Evolutionary conservation across 768 basidiomycete species (phyloP).

Genomic region (Melanogaster broomeanus): DNA sequence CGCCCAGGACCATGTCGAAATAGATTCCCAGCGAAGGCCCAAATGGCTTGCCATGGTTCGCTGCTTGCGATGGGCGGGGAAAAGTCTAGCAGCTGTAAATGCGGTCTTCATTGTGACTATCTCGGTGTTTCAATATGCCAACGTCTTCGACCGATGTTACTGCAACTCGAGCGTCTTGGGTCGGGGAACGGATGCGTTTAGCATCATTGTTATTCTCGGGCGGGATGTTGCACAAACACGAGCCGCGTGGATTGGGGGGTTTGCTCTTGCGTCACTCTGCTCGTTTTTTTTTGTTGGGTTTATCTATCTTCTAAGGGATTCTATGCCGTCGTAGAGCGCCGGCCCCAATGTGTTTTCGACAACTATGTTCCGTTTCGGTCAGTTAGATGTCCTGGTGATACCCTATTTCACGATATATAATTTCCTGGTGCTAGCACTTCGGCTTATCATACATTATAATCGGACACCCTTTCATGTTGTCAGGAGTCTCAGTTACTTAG

Average conservation of each 20-base stretch:
- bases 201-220: constrained; percentile 20
- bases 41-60: not conserved
- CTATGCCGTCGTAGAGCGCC: constrained; percentile 10
- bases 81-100: constrained; percentile 31
- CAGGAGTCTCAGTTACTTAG: too few species aligned
- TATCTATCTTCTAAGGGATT: constrained; percentile 30
- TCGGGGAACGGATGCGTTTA: constrained; percentile 26
- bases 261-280: constrained; percentile 27
- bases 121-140: constrained; percentile 32
- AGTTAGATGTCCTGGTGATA: too few species aligned
- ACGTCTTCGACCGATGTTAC: constrained; percentile 29
- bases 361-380: too few species aligned
- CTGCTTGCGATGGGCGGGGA: constrained; percentile 26
- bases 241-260: constrained; percentile 39
- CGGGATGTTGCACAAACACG: constrained; percentile 28
- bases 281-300: constrained; percentile 27
- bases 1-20: too few species aligned
- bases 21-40: too few species aligned
- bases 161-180: constrained; percentile 28
- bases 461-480: too few species aligned
- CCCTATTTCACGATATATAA: too few species aligned
- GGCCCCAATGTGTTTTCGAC: too few species aligned
- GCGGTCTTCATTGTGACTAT: constrained; percentile 24
- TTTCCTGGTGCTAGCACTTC: too few species aligned
- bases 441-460: too few species aligned